phyloP scores from a whole-genome alignment of 1,284 basidiomycete genomes.

The Ganoderma leucocontextum region DNA sequence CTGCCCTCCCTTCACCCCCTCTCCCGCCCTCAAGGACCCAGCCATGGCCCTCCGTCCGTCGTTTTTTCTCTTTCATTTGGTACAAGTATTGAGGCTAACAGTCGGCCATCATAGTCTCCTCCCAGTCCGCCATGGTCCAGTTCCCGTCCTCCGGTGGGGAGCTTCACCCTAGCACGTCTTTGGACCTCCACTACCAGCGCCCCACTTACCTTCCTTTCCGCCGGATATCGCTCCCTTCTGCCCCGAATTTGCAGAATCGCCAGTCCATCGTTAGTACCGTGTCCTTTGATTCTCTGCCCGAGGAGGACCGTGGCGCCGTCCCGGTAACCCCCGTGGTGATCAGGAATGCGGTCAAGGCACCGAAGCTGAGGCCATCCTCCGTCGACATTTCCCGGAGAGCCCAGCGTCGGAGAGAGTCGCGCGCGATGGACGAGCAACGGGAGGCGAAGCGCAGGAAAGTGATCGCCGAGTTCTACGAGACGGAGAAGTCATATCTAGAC shows the following conservation, averaged over 20 bases:
- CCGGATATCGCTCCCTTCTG: conserved; percentile 76
- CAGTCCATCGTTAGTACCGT: conserved; percentile 72
- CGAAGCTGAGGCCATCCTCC: conserved; percentile 38
- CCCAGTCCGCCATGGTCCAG: conserved; percentile 40
- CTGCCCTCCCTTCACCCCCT: conserved; percentile 12
- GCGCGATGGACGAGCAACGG: conserved; percentile 43
- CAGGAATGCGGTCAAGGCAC: conserved; percentile 33
- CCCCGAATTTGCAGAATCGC: conserved; percentile 61
- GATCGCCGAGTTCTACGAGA: conserved; percentile 80
- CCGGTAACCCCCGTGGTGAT: conserved; percentile 36
- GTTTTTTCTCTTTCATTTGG: not conserved
- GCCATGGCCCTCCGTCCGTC: conserved; percentile 31
- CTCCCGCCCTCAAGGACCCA: conserved; percentile 9
- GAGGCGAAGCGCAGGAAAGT: conserved; percentile 56
- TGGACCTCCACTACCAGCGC: conserved; percentile 38
- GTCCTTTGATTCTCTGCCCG: conserved; percentile 73
- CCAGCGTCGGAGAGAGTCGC: conserved; percentile 41
- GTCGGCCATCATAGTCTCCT: conserved; percentile 21
- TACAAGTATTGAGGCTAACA: conserved; percentile 8
- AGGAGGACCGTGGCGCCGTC: conserved; percentile 46
- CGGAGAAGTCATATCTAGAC: conserved; percentile 81
- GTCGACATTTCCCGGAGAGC: conserved; percentile 40
- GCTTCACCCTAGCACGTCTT: conserved; percentile 29
- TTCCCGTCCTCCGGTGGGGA: conserved; percentile 42
- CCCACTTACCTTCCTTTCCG: conserved; percentile 71